These are phyloP conservation scores for Claviceps sp. DNA, from an alignment of 2,329 filamentous ascomycete genomes.

Conservation along the genomic window DNA sequence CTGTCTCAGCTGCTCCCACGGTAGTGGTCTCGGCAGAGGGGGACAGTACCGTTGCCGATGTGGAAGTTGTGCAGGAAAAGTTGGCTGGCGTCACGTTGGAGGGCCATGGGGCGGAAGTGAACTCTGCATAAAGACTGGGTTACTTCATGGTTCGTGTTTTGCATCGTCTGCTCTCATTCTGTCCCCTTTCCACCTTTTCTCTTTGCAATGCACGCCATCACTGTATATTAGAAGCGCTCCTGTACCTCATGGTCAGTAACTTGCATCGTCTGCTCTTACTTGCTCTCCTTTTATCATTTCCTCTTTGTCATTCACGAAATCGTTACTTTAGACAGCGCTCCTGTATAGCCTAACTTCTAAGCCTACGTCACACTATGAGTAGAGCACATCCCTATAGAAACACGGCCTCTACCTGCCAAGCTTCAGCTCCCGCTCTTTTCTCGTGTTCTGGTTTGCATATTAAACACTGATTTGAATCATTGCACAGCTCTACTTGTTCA, in stretches of 20 bases:
- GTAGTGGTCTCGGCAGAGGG: not conserved
- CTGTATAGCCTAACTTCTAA: not conserved
- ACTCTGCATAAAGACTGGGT: not conserved
- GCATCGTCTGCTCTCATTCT: not conserved
- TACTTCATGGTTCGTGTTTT: not conserved
- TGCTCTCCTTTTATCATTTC: too few relatives aligned
- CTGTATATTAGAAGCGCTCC: not conserved
- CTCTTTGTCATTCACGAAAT: too few relatives aligned
- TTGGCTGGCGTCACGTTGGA: slow-evolving; percentile 5
- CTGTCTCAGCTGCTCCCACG: not conserved
- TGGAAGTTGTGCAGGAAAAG: slow-evolving; percentile 8
- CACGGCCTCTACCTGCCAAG: not conserved
- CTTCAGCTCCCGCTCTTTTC: not conserved
- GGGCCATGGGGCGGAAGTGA: not conserved
- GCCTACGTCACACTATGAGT: not conserved
- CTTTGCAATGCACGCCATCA: not conserved
- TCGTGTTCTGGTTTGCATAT: not conserved
- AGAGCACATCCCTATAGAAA: not conserved
- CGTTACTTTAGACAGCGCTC: too few relatives aligned
- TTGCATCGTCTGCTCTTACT: too few relatives aligned
- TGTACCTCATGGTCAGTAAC: not conserved
- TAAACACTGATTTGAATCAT: too few relatives aligned
- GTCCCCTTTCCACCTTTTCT: not conserved
- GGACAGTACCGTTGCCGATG: not conserved
- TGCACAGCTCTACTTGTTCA: too few relatives aligned